A percentile compares a stretch with the other conserved stretches of the same genome.
phyloP scores from a whole-genome alignment of 2,329 filamentous ascomycete genomes.

The Apiospora sp. region DNA sequence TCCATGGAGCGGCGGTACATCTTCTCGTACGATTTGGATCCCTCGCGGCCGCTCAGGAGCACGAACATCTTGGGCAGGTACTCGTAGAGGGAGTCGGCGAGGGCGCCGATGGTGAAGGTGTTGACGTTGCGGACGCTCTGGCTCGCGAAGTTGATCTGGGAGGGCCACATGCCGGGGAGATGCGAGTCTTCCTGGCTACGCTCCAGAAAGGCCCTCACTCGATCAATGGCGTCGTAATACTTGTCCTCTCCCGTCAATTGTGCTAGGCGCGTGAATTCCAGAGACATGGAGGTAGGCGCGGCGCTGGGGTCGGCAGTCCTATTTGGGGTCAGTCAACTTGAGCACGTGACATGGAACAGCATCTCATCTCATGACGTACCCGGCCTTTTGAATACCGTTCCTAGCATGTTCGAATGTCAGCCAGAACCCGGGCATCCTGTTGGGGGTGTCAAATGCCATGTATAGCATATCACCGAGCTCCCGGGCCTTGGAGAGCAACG shows the following conservation, averaged over 20 bases:
- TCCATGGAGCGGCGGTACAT: constrained; percentile 71
- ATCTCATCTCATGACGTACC: constrained; percentile 34
- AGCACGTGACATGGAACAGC: constrained; percentile 34
- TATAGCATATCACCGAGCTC: constrained; percentile 58
- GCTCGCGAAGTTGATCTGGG: constrained; percentile 65
- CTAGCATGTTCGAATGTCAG: constrained; percentile 58
- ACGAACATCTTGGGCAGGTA: constrained; percentile 70
- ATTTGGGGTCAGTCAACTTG: neutral
- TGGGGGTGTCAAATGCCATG: constrained; percentile 57
- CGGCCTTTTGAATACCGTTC: constrained; percentile 43
- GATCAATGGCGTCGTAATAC: constrained; percentile 79
- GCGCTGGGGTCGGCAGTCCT: constrained; percentile 46
- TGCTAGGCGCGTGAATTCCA: constrained; percentile 76
- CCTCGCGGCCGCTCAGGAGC: constrained; percentile 68
- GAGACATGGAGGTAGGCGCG: constrained; percentile 64
- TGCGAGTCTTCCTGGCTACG: constrained; percentile 71
- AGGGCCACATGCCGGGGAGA: constrained; percentile 80
- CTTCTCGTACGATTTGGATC: constrained; percentile 62
- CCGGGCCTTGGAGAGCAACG: constrained; percentile 51
- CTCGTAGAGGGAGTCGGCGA: constrained; percentile 65
- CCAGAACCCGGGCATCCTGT: constrained; percentile 62
- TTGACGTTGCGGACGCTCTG: constrained; percentile 50
- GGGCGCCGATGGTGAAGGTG: constrained; percentile 61
- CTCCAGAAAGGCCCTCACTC: constrained; percentile 75
- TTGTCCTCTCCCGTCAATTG: constrained; percentile 73